phyloP scores from a whole-genome alignment of 2,329 filamentous ascomycete genomes.

The Graphilbum sp. region DNA sequence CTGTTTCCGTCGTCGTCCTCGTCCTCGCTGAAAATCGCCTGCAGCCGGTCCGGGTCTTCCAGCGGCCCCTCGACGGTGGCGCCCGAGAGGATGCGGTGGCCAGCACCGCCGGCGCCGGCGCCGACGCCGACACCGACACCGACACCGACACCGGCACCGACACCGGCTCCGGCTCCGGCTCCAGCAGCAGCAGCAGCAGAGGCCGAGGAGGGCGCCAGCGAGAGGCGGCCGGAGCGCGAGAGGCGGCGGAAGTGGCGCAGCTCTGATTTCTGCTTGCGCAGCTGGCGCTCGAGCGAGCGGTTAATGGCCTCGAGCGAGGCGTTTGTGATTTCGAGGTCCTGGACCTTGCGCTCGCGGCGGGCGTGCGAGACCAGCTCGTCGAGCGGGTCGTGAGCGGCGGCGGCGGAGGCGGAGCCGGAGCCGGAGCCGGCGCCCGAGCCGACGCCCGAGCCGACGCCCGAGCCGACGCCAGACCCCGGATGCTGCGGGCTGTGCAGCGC shows the following conservation, averaged over 20 bases:
- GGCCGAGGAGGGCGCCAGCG: constrained; percentile 32
- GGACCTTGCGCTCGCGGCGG: constrained; percentile 79
- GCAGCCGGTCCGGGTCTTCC: constrained; percentile 24
- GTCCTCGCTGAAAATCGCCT: constrained; percentile 36
- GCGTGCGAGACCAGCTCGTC: constrained; percentile 77
- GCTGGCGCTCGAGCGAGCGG: constrained; percentile 73
- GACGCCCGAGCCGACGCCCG: not conserved
- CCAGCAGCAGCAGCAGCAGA: too few species aligned
- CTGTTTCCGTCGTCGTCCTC: constrained; percentile 20
- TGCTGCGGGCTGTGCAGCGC: constrained; percentile 36
- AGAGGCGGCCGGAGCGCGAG: constrained; percentile 63
- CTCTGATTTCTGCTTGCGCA: constrained; percentile 82
- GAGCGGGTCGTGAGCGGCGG: constrained; percentile 36
- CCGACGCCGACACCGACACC: too few species aligned
- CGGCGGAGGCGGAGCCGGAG: too few species aligned
- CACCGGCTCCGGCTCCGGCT: too few species aligned
- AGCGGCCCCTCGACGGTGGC: constrained; percentile 22
- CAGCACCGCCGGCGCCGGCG: too few species aligned
- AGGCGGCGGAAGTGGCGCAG: constrained; percentile 73
- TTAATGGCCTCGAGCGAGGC: constrained; percentile 92
- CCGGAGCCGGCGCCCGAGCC: not conserved
- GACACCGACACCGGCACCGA: too few species aligned
- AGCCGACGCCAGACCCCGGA: too few species aligned
- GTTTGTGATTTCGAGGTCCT: constrained; percentile 93
- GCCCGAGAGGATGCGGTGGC: constrained; percentile 25